Percentiles rank a stretch among this genome's conserved stretches.
phyloP scores from a whole-genome alignment of 2,329 filamentous ascomycete species.

The Fusarium verticillioides region DNA sequence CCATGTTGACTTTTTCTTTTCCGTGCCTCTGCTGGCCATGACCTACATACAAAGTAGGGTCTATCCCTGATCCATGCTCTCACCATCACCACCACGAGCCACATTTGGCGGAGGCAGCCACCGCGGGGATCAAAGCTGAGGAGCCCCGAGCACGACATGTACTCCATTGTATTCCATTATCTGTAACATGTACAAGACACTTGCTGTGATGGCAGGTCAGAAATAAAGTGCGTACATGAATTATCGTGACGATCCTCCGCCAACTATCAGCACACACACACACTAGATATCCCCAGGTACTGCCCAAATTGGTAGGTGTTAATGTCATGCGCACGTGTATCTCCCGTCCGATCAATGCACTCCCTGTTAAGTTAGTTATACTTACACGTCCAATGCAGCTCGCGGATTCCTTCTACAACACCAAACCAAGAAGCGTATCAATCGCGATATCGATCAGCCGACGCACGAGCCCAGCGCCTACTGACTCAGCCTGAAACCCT shows the following conservation, averaged over 20 bases:
- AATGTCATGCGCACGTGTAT: slow-evolving; percentile 40
- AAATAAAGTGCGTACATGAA: slow-evolving; percentile 11
- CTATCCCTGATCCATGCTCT: slow-evolving; percentile 21
- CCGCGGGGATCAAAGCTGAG: slow-evolving; percentile 37
- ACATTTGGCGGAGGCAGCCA: slow-evolving; percentile 12
- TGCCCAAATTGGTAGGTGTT: slow-evolving; percentile 38
- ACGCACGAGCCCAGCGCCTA: slow-evolving; percentile 10
- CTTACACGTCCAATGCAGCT: neutral
- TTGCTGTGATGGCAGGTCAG: slow-evolving; percentile 19
- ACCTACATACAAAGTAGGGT: slow-evolving; percentile 27
- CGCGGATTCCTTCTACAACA: neutral
- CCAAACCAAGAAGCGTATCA: neutral
- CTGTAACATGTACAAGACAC: neutral
- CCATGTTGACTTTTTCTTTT: slow-evolving; percentile 12
- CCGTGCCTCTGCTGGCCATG: slow-evolving; percentile 42
- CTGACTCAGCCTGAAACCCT: slow-evolving; percentile 28
- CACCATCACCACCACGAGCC: slow-evolving; percentile 11
- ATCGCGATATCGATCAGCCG: neutral
- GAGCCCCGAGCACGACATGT: slow-evolving; percentile 37
- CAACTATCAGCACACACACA: neutral
- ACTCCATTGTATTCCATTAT: neutral
- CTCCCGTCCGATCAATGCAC: slow-evolving; percentile 6
- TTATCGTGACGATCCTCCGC: neutral
- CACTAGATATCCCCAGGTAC: neutral
- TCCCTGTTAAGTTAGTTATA: neutral